Conservation (phyloP, 345 rosid species). For the Nasturtium officinale region DNA sequence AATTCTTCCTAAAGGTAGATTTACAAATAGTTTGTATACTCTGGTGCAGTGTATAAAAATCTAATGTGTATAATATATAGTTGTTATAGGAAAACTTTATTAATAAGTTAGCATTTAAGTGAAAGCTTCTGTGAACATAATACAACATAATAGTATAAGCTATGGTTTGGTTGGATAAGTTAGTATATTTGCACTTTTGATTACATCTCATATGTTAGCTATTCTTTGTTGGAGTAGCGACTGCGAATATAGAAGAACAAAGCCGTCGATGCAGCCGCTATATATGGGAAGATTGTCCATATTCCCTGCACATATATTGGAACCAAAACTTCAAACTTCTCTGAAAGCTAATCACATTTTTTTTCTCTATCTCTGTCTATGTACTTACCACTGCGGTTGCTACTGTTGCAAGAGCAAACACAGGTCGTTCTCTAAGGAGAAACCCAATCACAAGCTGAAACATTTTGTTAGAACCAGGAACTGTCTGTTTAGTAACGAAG, state of each 20-base stretch:
- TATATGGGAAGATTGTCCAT: slow-evolving; percentile 81
- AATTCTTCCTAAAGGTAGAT: no score
- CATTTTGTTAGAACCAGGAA: slow-evolving; percentile 11
- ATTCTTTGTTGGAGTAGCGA: slow-evolving; percentile 25
- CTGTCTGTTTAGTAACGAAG: background rate
- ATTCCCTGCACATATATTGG: slow-evolving; percentile 54
- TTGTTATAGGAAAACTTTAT: no score
- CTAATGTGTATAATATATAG: no score
- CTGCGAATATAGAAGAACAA: slow-evolving; percentile 50
- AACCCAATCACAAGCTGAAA: slow-evolving; percentile 74
- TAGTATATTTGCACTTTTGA: background rate
- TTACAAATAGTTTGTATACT: no score
- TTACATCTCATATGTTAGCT: slow-evolving; percentile 9
- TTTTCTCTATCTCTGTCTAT: slow-evolving; percentile 1
- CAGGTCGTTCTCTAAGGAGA: slow-evolving; percentile 69
- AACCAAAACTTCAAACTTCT: slow-evolving; percentile 13
- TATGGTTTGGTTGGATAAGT: background rate
- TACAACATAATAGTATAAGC: background rate
- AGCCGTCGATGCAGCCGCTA: slow-evolving; percentile 73
- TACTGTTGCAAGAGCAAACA: slow-evolving; percentile 75
- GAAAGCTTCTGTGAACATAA: background rate
- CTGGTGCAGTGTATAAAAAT: no score
- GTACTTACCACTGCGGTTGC: slow-evolving; percentile 74
- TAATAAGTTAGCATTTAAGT: no score
- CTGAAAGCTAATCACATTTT: slow-evolving; percentile 10